phyloP scores from a whole-genome alignment of 1,139 yeast species.

The Pichia sp. region DNA sequence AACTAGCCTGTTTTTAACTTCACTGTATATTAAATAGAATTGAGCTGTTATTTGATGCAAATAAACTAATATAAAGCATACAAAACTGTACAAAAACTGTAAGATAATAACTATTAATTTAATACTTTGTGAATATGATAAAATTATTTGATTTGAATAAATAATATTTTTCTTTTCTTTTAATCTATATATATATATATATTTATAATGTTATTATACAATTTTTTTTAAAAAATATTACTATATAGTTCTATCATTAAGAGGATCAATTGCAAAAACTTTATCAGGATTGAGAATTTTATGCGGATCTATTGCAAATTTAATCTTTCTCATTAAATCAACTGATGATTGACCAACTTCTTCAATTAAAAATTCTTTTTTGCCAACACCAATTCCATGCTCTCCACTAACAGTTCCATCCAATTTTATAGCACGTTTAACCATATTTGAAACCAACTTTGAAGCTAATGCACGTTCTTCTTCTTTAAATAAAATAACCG shows the following conservation, averaged over 20 bases:
- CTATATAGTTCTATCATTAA: constrained; percentile 12
- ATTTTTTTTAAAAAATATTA: not conserved
- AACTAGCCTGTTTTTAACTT: not conserved
- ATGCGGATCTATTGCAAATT: constrained; percentile 65
- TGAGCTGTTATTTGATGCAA: too few relatives aligned
- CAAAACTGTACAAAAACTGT: too few relatives aligned
- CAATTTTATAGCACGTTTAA: constrained; percentile 52
- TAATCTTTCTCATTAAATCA: constrained; percentile 68
- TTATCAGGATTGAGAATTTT: constrained; percentile 77
- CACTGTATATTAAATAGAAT: not conserved
- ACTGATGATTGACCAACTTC: constrained; percentile 68
- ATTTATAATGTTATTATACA: too few relatives aligned
- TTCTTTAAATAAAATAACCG: constrained; percentile 56
- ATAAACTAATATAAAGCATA: too few relatives aligned
- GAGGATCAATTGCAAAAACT: constrained; percentile 58
- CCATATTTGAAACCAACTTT: constrained; percentile 59
- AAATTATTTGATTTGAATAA: not conserved
- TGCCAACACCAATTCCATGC: constrained; percentile 84
- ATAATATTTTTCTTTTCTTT: not conserved
- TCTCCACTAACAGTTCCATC: constrained; percentile 92
- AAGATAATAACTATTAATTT: too few relatives aligned
- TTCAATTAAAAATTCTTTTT: constrained; percentile 54
- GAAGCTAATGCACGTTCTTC: constrained; percentile 43
- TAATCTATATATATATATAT: not conserved
- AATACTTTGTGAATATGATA: too few relatives aligned